Evolutionary conservation across 2,329 filamentous ascomycete species (phyloP), one percentile per base, ranked within the genome.

Genomic region (Aspergillus hiratsukae): DNA sequence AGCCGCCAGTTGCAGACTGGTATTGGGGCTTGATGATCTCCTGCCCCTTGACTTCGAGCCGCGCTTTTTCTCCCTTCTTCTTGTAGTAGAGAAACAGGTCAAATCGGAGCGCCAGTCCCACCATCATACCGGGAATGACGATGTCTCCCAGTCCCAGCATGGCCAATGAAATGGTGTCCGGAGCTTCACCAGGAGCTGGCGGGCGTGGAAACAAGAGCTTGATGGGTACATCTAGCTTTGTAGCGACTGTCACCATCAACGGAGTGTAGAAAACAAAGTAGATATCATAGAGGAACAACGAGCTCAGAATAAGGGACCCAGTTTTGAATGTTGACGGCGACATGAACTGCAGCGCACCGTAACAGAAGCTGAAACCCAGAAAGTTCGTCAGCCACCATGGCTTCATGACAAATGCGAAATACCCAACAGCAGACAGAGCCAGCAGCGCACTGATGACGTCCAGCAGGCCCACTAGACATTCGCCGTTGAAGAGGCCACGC

Each of bases 131-230:
- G 0, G 93, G 93, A 3, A 99, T 80, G 1, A 96, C 89, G 56
- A 99, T 89, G 69, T 99, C 93, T n/a, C 93, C 93, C 0, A 97
- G 81, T 0, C 93, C 93, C 7, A 99, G 85, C 83, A 97, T 96
- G 53, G 90, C 82, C 63, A 81, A 68, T 27, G 78, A 72, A 41
- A 72, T 66, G 4, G 70, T 69, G 50, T 69, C 69, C 7, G 76
- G 69, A 11, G 76, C 75, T n/a, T 77, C 73, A 6, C 72, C 72
- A n/a, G 78, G 71, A 35, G 74, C 69, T 3, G 78, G 71, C 6
- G 87, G 86, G n/a, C 83, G 81, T 1, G 89, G 87, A 60, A 96
- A 95, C 4, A 94, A 82, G 7, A 99, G 83, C 71, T 97, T 97
- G 72, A 97, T 94, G 0, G 93, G 94, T 0, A 93, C 89, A 63